Base-by-base conservation (phyloP, 75 land plant genomes). In the Cunninghamia lanceolata region DNA sequence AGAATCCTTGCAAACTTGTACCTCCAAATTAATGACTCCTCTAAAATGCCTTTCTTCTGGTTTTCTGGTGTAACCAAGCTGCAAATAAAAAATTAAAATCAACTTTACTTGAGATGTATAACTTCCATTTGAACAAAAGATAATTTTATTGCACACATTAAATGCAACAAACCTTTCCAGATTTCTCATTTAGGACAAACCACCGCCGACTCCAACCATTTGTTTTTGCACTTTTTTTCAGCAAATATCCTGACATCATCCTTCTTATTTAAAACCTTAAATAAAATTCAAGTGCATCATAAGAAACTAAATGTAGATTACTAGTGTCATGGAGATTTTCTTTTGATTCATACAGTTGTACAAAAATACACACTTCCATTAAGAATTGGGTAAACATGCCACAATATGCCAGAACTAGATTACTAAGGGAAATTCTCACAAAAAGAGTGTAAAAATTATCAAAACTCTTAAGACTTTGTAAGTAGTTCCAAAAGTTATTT, bases 151-250 rank as follows among this genome's bases (percentile, higher is more conserved):
- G 56, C 5, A 50, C n/a, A 74, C 28, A 28, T 38, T 13, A 36
- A 56, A 83, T 52, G 30, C 21, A 36, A 80, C 87, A 56, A 32
- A 98, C 99, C 95, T 95, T 96, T 28, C 95, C 95, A 88, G 93
- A 91, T 84, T 98, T 98, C 88, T 95, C 99, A 93, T 97, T 98
- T 25, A 98, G 87, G 59, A 98, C 99, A 94, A 98, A 98, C 99
- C 99, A 98, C 63, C 99, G 90, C 85, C 89, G 93, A 86, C 91
- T 93, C 99, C 99, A 98, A 19, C 91, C 94, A 92, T 91, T 95
- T 82, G 92, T 94, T 88, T 94, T 98, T 32, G 91, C 90, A 91
- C 99, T 98, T 91, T 90, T 95, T 89, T 95, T 98, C 88, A 93
- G 78, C 82, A 98, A 85, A 81, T 86, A 98, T 10, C 97, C 99